Base-by-base conservation (phyloP, 805 yeast species). In the Ascoidea rubescens region DNA sequence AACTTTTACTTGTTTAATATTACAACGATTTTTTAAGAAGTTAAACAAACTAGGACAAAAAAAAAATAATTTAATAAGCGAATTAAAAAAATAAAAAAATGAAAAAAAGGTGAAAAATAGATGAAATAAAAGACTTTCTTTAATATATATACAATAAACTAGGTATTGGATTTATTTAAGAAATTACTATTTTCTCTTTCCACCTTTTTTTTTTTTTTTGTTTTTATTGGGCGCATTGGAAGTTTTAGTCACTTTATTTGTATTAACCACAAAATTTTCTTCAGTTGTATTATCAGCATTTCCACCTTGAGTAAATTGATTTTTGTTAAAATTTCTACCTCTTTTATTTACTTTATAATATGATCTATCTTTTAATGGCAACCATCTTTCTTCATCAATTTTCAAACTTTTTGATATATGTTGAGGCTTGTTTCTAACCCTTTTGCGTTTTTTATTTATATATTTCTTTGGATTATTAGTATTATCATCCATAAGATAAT, bases 301-400 rank as follows among this genome's bases (percentile, higher is more conserved):
- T 45, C 82, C 83, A 60, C 87, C 88, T 63, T 81, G 87, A 0
- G 84, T 78, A 49, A 73, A 78, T 56, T 72, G 74, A 5, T 70
- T 68, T 5, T 60, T 58, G 50, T 53, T 56, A 51, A 63, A 56
- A 53, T 66, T 66, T 57, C 70, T 69, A 64, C 79, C 83, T 57
- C 81, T 78, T 70, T 79, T 81, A 62, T 86, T 84, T 12, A 95
- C 87, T 65, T 80, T 87, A 69, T 84, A 89, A 59, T 82, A 79
- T 5, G 89, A 77, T 65, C 98, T 79, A 63, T 90, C 95, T 63
- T 81, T 84, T 74, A 85, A 60, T 28, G 96, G 95, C 50, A 91
- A 66, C 98, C 98, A 90, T 68, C 97, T 82, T 66, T 90, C 97
- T 16, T 78, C 75, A 59, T 83, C 84, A 3, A 77, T 70, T 59